A percentile compares a stretch with the other conserved stretches of the same genome.
Evolutionary conservation across 2,329 filamentous ascomycete species (phyloP).

Genomic region (Fusarium duplospermum): DNA sequence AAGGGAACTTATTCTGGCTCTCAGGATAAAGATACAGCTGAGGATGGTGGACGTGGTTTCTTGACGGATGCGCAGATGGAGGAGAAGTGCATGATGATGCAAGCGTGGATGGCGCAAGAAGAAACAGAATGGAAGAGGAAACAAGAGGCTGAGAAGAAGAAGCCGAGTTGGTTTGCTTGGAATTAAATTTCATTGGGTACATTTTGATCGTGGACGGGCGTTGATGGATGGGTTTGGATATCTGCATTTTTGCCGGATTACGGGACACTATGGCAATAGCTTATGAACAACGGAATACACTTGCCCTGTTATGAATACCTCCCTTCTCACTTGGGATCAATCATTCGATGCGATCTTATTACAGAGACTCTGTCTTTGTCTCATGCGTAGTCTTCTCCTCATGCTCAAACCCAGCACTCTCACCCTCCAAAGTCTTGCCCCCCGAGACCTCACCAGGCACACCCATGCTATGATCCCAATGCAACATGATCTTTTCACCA

Average conservation of each 20-base stretch:
- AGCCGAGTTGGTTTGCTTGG: slow-evolving; percentile 37
- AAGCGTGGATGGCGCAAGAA: slow-evolving; percentile 47
- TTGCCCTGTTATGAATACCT: background rate
- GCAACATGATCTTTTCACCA: slow-evolving; percentile 45
- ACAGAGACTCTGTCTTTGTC: slow-evolving; percentile 18
- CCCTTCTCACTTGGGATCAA: background rate
- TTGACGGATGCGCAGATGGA: slow-evolving; percentile 53
- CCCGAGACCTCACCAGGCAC: slow-evolving; percentile 42
- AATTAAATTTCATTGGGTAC: slow-evolving; percentile 9
- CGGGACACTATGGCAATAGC: background rate
- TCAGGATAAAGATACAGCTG: slow-evolving; percentile 54
- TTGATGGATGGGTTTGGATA: background rate
- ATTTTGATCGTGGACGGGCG: background rate
- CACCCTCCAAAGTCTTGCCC: slow-evolving; percentile 26
- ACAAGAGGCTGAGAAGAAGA: slow-evolving; percentile 39
- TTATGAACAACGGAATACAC: background rate
- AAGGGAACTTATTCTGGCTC: slow-evolving; percentile 48
- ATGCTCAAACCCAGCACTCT: slow-evolving; percentile 27
- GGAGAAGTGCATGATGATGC: slow-evolving; percentile 48
- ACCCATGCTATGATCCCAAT: slow-evolving; percentile 50
- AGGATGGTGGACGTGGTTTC: slow-evolving; percentile 55
- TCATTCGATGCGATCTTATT: background rate
- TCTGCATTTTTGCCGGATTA: background rate
- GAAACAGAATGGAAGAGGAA: slow-evolving; percentile 43
- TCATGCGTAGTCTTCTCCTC: slow-evolving; percentile 35